phyloP scores from a whole-genome alignment of 1,284 basidiomycete species.

The Malassezia sympodialis region DNA sequence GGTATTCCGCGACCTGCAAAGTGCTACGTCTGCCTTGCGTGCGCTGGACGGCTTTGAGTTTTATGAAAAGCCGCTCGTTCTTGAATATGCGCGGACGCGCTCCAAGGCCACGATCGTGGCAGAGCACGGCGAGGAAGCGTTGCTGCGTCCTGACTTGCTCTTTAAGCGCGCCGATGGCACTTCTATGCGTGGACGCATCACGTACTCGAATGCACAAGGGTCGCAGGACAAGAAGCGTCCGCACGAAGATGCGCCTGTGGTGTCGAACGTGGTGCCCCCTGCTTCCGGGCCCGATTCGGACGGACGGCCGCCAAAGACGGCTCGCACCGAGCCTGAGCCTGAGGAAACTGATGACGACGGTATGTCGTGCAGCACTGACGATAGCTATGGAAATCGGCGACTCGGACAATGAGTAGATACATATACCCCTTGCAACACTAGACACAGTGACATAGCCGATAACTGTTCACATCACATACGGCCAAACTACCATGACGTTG shows the following conservation, averaged over 20 bases:
- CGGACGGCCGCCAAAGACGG: constrained; percentile 12
- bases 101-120: constrained; percentile 62
- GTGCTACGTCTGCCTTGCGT: constrained; percentile 79
- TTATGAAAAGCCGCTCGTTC: constrained; percentile 83
- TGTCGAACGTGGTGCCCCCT: constrained; percentile 16
- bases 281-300: constrained; percentile 15
- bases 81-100: constrained; percentile 74
- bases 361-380: neutral
- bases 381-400: constrained; percentile 72
- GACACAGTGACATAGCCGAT: neutral
- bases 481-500: neutral
- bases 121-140: constrained; percentile 29
- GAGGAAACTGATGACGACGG: constrained; percentile 50
- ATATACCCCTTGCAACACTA: neutral
- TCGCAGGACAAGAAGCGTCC: constrained; percentile 60
- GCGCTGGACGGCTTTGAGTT: constrained; percentile 82
- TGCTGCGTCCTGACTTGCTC: constrained; percentile 25
- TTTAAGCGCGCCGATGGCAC: constrained; percentile 19
- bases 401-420: constrained; percentile 19
- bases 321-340: constrained; percentile 34
- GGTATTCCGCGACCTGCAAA: constrained; percentile 78
- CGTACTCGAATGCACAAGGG: constrained; percentile 50
- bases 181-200: constrained; percentile 21
- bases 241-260: constrained; percentile 50
- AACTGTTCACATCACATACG: no score